Percentiles rank a stretch among this genome's conserved stretches.
Evolutionary conservation across 2,329 filamentous ascomycete species (phyloP).

Genomic region (Seiridium unicorne): DNA sequence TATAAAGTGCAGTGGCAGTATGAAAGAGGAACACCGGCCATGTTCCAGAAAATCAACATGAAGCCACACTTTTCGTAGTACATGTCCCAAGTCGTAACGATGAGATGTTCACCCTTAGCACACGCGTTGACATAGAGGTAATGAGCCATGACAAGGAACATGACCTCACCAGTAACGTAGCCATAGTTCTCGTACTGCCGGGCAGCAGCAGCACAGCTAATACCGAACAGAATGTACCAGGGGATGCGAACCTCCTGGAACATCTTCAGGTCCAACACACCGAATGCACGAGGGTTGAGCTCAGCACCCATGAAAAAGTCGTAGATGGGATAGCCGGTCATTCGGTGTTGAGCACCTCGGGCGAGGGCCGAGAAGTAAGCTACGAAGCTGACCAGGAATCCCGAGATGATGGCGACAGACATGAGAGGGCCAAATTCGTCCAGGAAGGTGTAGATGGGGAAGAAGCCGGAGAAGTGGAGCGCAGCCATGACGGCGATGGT

Average conservation of each 20-base stretch:
- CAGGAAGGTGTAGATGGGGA: slow-evolving; percentile 87
- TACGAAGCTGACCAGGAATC: slow-evolving; percentile 77
- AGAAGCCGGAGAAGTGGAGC: slow-evolving; percentile 80
- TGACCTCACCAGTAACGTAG: slow-evolving; percentile 81
- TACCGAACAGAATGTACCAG: slow-evolving; percentile 85
- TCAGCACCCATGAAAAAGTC: slow-evolving; percentile 95
- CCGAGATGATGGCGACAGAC: slow-evolving; percentile 88
- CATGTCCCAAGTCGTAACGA: slow-evolving; percentile 91
- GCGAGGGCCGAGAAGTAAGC: slow-evolving; percentile 83
- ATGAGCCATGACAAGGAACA: slow-evolving; percentile 84
- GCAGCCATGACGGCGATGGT: slow-evolving; percentile 70
- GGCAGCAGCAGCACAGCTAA: slow-evolving; percentile 72
- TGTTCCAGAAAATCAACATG: slow-evolving; percentile 98
- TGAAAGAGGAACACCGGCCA: slow-evolving; percentile 84
- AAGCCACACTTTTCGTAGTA: slow-evolving; percentile 97
- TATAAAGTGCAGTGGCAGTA: slow-evolving; percentile 95
- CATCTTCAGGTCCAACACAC: slow-evolving; percentile 91
- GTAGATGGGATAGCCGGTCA: slow-evolving; percentile 83
- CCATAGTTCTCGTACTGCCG: slow-evolving; percentile 84
- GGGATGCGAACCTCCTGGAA: slow-evolving; percentile 92
- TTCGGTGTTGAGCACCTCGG: slow-evolving; percentile 83
- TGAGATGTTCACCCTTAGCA: slow-evolving; percentile 88
- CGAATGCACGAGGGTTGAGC: slow-evolving; percentile 84
- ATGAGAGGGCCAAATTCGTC: slow-evolving; percentile 94
- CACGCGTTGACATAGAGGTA: slow-evolving; percentile 92